Base-by-base conservation (phyloP, 345 rosid genomes). In the Ceriops decandra region DNA sequence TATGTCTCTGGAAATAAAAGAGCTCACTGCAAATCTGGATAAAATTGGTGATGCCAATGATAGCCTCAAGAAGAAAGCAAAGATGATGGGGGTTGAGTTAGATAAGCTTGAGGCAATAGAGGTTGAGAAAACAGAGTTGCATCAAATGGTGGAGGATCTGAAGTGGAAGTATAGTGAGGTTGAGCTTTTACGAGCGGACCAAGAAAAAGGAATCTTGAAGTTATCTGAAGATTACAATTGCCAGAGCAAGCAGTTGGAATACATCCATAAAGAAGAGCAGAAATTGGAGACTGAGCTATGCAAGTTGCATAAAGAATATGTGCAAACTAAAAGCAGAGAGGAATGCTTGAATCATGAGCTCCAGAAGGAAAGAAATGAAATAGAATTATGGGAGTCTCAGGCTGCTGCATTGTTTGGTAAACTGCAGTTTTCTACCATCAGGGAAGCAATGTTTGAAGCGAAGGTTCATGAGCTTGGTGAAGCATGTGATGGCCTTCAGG, bases 301-400 rank as follows among this genome's bases (percentile, higher is more conserved):
- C 74, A 86, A 77, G 64, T 49, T 83, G 74, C 75, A 36, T 60
- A 61, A 70, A 72, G 86, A 85, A 65, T 71, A 85, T n/a, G 72
- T 80, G 67, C 83, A 77, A 83, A 68, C 75, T 73, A 87, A 77
- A 72, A 22, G 17, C 20, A 78, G 75, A 81, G 85, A 89, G 72
- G 85, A 84, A 72, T 75, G 69, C 52, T 71, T 91, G 80, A 81
- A 68, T 76, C 52, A 62, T 60, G 88, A 88, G 73, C 79, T 95
- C 70, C 66, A 60, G 5, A 80, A 78, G 62, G 85, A 56, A 70
- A 80, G 76, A 70, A 69, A 67, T 49, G 88, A 85, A 68, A 69
- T 62, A 80, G 84, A 82, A 71, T 65, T 58, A 42, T 85, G 88
- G 93, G 93, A 85, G 77, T 74, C 84, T 75, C 81, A 86, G 68